Base-by-base conservation (phyloP, 2,329 filamentous ascomycete species). In the Chaetomium sp. region DNA sequence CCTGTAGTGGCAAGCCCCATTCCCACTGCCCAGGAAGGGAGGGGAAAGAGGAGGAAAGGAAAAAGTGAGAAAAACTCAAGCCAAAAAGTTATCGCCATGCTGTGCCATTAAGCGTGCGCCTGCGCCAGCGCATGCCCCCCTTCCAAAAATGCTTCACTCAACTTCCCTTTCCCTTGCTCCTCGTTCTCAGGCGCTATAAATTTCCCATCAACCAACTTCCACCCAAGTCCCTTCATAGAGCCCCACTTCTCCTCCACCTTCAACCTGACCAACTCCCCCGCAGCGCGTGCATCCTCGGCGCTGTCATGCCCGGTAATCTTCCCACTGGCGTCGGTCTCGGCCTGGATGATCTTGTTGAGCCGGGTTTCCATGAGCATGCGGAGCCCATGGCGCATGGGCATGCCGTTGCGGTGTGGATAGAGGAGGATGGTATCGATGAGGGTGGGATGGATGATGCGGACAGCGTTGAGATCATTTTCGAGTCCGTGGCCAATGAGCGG, bases 401-500 rank as follows among this genome's bases (percentile, higher is more conserved):
- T 74, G 1, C 91, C 90, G 12, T 76, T 76, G 11, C 78, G 82
- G 66, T 95, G 90, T 0, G 91, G 91, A 68, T 83, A 99, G 0
- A 96, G 78, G 0, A 96, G 72, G 0, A 90, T 84, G 0, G 91
- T 96, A 69, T 97, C 92, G 65, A 96, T 81, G 53, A 96, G 78
- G 0, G 81, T 87, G 0, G 88, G 88, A 65, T 97, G 94, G 45
- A 96, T 85, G 50, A 97, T 80, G 38, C 92, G 87, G 42, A 87
- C 78, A 2, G 86, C 82, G 68, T 96, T 96, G 54, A 99, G 80
- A 66, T 99, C 94, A 67, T 99, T 99, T 66, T 99, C 94, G 7
- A 97, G 82, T 0, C 90, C 91, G 69, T 99, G 94, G 0, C 94
- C 94, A 47, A 99, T 88, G 0, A 99, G 73, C 0, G 91, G 88